Evolutionary conservation across 177 flowering plant species (phyloP), one percentile per base, ranked within the genome.

Genomic region (Vitis hybrid): DNA sequence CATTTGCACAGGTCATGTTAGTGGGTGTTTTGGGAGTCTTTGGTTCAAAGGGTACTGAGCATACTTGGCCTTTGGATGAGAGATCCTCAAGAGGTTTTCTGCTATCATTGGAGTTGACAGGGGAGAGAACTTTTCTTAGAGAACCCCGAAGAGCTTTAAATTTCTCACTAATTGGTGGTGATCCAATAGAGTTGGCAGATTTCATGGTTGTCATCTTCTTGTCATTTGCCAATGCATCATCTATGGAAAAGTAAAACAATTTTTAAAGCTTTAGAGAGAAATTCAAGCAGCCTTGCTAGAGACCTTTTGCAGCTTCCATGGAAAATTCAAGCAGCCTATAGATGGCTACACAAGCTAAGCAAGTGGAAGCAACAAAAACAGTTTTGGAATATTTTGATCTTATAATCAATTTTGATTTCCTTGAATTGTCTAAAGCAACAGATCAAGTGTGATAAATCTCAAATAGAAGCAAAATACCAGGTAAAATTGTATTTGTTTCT

Each of bases 101-200:
- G 11, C 64, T 54, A 2, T 64, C 50, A 52, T 82, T 80, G 63
- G 74, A 65, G 67, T 83, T 62, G 18, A 89, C 57, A 13, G 89
- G 88, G 48, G 88, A 81, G 9, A 87, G 83, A 52, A 58, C 83
- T 70, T 82, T 76, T 77, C 90, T 84, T 3, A 64, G 11, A 15
- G 86, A 76, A 62, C 73, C 79, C 58, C 10, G 64, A 20, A 35
- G 58, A 51, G 71, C 51, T 55, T 50, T 63, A 20, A 59, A 76
- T 56, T 62, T 61, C 65, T 73, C 66, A 27, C 66, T 69, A 52
- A 24, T 41, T 17, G 88, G 80, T 20, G 82, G 68, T 12, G 63
- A 79, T 51, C 52, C 61, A 35, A 24, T 20, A 3, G 15, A 30
- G 14, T 48, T 17, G 10, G 11, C 52, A n/a, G 67, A 30, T 51